Conservation (phyloP, 768 basidiomycete genomes). For the Tulasnella calospora region DNA sequence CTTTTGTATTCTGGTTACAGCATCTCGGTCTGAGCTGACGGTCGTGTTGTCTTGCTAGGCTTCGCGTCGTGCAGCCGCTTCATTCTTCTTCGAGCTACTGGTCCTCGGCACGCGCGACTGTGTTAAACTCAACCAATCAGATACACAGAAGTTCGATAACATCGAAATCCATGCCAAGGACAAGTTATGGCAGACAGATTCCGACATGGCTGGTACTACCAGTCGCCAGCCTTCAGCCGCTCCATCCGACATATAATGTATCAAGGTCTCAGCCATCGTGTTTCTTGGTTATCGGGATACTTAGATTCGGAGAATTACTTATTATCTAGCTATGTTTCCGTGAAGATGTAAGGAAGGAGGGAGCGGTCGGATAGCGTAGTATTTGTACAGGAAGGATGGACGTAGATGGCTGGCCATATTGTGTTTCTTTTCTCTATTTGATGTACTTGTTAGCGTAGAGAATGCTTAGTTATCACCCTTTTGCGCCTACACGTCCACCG, state of each 20-base stretch:
- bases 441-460: constrained; percentile 12
- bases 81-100: constrained; percentile 97
- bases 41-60: constrained; percentile 46
- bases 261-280: neutral
- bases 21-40: neutral
- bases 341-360: constrained; percentile 1
- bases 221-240: constrained; percentile 6
- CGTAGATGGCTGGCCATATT: neutral
- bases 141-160: constrained; percentile 64
- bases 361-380: neutral
- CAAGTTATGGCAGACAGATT: constrained; percentile 64
- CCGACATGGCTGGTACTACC: neutral
- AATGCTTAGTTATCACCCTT: neutral
- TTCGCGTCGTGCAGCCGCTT: constrained; percentile 83
- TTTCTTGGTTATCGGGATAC: neutral
- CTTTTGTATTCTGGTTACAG: neutral
- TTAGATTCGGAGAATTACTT: neutral
- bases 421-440: neutral
- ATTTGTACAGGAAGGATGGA: neutral
- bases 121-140: constrained; percentile 65
- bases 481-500: neutral
- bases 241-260: neutral
- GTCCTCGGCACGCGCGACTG: constrained; percentile 92
- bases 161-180: constrained; percentile 78
- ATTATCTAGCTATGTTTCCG: constrained; percentile 6